Conservation (phyloP, 345 rosid genomes). For the Camelina laxa region DNA sequence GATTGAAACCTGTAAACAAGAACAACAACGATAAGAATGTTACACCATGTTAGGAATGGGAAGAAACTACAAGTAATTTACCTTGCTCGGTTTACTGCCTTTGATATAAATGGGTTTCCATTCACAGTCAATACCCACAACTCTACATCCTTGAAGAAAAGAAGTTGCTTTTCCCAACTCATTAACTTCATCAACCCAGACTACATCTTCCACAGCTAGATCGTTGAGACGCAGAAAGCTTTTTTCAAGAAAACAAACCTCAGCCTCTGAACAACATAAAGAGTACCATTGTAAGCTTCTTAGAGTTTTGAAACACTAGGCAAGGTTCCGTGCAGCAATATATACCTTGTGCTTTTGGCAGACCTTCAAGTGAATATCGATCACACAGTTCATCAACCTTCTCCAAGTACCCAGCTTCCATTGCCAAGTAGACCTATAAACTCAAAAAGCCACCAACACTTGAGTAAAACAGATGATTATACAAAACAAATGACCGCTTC, state of each 20-base stretch:
- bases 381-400: slow-evolving; percentile 90
- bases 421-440: slow-evolving; percentile 86
- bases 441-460: slow-evolving; percentile 5
- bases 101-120: slow-evolving; percentile 91
- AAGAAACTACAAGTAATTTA: slow-evolving; percentile 36
- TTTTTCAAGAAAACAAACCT: slow-evolving; percentile 46
- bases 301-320: neutral
- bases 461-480: neutral
- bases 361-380: slow-evolving; percentile 79
- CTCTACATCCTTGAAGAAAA: slow-evolving; percentile 70
- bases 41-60: slow-evolving; percentile 8
- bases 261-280: slow-evolving; percentile 56
- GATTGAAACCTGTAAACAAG: slow-evolving; percentile 79
- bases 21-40: slow-evolving; percentile 10
- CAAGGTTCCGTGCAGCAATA: slow-evolving; percentile 5
- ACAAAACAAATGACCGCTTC: slow-evolving; percentile 7
- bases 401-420: slow-evolving; percentile 97
- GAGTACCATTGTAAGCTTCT: slow-evolving; percentile 24
- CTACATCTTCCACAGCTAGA: slow-evolving; percentile 61
- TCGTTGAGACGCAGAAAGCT: slow-evolving; percentile 69
- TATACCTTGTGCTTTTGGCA: slow-evolving; percentile 67
- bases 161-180: slow-evolving; percentile 59
- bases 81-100: slow-evolving; percentile 82
- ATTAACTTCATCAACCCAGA: slow-evolving; percentile 80
- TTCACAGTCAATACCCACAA: slow-evolving; percentile 90